phyloP scores from a whole-genome alignment of 2,329 filamentous ascomycete genomes.

The Hyphodiscus sp. region DNA sequence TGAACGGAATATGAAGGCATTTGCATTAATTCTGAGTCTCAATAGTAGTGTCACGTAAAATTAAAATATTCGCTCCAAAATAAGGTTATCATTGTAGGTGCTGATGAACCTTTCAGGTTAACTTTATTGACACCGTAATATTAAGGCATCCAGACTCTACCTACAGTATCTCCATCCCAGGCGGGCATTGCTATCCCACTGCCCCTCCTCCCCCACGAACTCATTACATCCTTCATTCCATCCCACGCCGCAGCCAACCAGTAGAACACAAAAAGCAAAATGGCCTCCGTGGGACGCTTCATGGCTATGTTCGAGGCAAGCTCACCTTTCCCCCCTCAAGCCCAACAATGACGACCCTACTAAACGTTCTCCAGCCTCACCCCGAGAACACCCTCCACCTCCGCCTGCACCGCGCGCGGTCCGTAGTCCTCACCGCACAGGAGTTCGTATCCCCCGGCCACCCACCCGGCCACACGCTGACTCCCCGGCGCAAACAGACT shows the following conservation, averaged over 20 bases:
- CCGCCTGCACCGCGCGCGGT: conserved; percentile 76
- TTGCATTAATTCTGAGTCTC: background rate
- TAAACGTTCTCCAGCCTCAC: conserved; percentile 43
- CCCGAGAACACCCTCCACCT: conserved; percentile 71
- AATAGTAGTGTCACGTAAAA: too few relatives aligned
- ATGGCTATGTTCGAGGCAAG: conserved; percentile 23
- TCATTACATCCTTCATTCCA: background rate
- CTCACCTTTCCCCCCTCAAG: background rate
- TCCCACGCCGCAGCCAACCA: conserved; percentile 1
- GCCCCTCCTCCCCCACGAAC: background rate
- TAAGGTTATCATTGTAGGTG: too few relatives aligned
- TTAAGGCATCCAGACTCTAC: background rate
- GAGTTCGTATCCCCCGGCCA: conserved; percentile 40
- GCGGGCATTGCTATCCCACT: too few relatives aligned
- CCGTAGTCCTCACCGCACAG: conserved; percentile 70
- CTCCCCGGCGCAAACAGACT: conserved; percentile 39
- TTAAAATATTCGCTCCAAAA: too few relatives aligned
- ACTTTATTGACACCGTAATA: background rate
- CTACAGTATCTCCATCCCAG: too few relatives aligned
- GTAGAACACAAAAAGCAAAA: background rate
- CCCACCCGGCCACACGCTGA: background rate
- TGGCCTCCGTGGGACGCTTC: conserved; percentile 1
- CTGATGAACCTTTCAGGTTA: background rate
- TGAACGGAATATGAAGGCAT: background rate
- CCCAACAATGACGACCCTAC: conserved; percentile 3